Base-by-base conservation (phyloP, 495 filamentous ascomycete species). In the Xylaria curta region DNA sequence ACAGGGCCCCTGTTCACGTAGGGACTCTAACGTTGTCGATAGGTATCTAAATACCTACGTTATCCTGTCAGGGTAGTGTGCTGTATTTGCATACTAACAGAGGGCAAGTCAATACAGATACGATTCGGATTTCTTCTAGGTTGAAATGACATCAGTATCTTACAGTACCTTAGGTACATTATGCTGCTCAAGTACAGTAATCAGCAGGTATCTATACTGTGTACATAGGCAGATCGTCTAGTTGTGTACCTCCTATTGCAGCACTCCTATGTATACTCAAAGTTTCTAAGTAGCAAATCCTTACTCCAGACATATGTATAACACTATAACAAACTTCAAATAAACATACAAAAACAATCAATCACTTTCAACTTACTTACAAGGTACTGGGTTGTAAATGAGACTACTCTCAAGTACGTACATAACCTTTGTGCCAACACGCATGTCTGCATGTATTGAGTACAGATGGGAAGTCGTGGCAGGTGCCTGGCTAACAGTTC, bases 101-200 rank as follows among this genome's bases (percentile, higher is more conserved):
- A 63, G 15, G 9, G 28, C 46, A n/a, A 53, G 44, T 26, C 60
- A 38, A 63, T 38, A 38, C 60, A 44, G 21, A 63, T 40, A 63
- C 60, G 12, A 63, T 44, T 63, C 40, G 60, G 21, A 46, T 26
- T 63, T 15, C 54, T 33, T 17, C 8, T 24, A 36, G 21, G 15
- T 36, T 59, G 28, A 17, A 19, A 60, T 60, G 31, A 60, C 58
- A 60, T 60, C 53, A 56, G 53, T 31, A 56, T 15, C 28, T 28
- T n/a, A n/a, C n/a, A n/a, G n/a, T n/a, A n/a, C n/a, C n/a, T n/a
- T n/a, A n/a, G n/a, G n/a, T n/a, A 38, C 6, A 56, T 3, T 4
- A 26, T 53, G 49, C 4, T 10, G n/a, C 26, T 53, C 8, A 12
- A 10, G 21, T 8, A 51, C 49, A 51, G 49, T 51, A 51, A 24